Evolutionary conservation across 805 yeast genomes (phyloP).

Genomic region (Candida dajiaensis): DNA sequence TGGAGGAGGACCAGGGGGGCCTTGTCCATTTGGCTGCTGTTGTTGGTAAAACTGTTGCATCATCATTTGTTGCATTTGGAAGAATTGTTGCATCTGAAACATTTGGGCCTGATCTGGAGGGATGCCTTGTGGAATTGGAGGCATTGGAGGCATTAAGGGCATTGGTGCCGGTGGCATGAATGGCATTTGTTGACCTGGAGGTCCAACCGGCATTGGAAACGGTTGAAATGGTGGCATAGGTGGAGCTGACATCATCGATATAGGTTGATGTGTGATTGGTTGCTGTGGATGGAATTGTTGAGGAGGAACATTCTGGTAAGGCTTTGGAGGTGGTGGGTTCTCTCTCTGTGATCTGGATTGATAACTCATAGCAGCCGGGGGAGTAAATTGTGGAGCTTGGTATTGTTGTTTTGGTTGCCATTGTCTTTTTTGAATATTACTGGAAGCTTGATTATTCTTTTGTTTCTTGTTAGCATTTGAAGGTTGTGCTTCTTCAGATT

Average conservation of each 20-base stretch:
- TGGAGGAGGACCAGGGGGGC: neutral
- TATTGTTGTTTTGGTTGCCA: neutral
- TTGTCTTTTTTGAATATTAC: neutral
- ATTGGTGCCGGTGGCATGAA: slow-evolving; percentile 9
- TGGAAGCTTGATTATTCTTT: neutral
- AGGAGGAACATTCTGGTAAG: slow-evolving; percentile 6
- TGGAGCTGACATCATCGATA: slow-evolving; percentile 17
- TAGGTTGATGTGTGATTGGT: slow-evolving; percentile 9
- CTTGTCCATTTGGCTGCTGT: slow-evolving; percentile 3
- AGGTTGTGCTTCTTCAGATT: neutral
- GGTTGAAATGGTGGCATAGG: slow-evolving; percentile 3
- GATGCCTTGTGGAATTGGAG: slow-evolving; percentile 22
- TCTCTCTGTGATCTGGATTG: slow-evolving; percentile 24
- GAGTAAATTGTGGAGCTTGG: neutral
- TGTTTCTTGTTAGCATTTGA: neutral
- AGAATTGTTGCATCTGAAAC: slow-evolving; percentile 26
- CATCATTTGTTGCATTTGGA: slow-evolving; percentile 24
- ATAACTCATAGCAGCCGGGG: slow-evolving; percentile 7
- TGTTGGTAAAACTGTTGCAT: slow-evolving; percentile 20
- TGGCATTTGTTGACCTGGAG: slow-evolving; percentile 14
- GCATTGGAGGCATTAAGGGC: slow-evolving; percentile 12
- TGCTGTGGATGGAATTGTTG: slow-evolving; percentile 8
- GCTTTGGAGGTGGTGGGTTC: slow-evolving; percentile 6
- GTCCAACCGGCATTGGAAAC: slow-evolving; percentile 9
- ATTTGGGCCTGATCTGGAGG: slow-evolving; percentile 16